phyloP scores from a whole-genome alignment of 768 basidiomycete species.

The Lentinula raphanica region DNA sequence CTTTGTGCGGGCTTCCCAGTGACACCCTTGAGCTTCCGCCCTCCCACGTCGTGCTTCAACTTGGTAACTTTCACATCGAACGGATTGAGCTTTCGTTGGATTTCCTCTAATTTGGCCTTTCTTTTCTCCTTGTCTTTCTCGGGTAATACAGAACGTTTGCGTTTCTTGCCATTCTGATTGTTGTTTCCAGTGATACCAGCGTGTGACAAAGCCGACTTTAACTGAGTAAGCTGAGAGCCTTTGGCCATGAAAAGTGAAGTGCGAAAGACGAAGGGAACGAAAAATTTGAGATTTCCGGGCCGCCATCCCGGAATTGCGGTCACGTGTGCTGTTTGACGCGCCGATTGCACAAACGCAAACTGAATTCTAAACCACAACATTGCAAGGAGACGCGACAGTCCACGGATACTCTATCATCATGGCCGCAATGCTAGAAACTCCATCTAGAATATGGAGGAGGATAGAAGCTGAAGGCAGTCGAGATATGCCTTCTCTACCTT shows the following conservation, averaged over 20 bases:
- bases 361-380: neutral
- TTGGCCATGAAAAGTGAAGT: constrained; percentile 49
- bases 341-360: neutral
- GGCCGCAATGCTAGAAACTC: constrained; percentile 67
- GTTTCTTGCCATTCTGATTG: constrained; percentile 57
- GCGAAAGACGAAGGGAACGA: constrained; percentile 16
- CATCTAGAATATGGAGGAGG: constrained; percentile 79
- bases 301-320: neutral
- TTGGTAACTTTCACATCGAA: constrained; percentile 93
- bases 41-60: constrained; percentile 89
- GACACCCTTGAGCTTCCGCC: constrained; percentile 78
- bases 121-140: constrained; percentile 83
- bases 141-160: constrained; percentile 52
- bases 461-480: constrained; percentile 71
- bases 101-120: constrained; percentile 74
- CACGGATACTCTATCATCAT: constrained; percentile 20
- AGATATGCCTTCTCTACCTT: constrained; percentile 81
- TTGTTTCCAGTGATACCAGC: constrained; percentile 66
- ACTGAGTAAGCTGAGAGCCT: constrained; percentile 86
- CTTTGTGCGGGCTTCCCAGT: constrained; percentile 81
- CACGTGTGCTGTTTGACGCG: constrained; percentile 1
- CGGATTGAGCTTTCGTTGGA: constrained; percentile 83
- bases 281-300: neutral
- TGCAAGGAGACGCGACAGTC: constrained; percentile 5
- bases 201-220: constrained; percentile 77